phyloP scores from a whole-genome alignment of 2,329 filamentous ascomycete species.

The Macroventuria anomochaeta region DNA sequence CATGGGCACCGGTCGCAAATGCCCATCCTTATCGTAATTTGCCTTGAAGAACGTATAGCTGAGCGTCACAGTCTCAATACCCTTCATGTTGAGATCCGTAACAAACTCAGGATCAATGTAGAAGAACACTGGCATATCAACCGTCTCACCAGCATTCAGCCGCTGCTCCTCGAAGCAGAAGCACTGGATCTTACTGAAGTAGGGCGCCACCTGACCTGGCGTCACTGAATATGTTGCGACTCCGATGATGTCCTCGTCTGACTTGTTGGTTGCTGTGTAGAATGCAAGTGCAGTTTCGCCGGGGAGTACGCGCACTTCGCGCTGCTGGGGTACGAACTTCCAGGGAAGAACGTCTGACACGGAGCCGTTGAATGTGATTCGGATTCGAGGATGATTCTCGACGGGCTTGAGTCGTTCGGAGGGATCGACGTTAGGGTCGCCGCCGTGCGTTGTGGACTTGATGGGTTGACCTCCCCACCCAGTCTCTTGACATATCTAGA shows the following conservation, averaged over 20 bases:
- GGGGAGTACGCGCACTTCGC: constrained; percentile 91
- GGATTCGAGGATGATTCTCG: constrained; percentile 79
- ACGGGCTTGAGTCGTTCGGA: constrained; percentile 81
- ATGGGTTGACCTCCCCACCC: constrained; percentile 94
- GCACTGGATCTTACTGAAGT: constrained; percentile 99
- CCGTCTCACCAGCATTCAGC: constrained; percentile 91
- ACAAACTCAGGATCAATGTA: constrained; percentile 97
- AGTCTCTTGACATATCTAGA: constrained; percentile 79
- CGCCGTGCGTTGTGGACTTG: constrained; percentile 74
- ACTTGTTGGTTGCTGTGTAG: constrained; percentile 94
- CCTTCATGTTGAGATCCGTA: constrained; percentile 89
- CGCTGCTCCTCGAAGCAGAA: constrained; percentile 98
- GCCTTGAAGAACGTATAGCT: constrained; percentile 99
- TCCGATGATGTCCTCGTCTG: constrained; percentile 91
- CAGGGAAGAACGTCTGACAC: constrained; percentile 95
- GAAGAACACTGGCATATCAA: constrained; percentile 99
- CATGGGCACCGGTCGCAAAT: constrained; percentile 64
- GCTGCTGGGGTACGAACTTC: constrained; percentile 97
- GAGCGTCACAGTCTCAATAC: constrained; percentile 92
- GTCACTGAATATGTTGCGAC: constrained; percentile 98
- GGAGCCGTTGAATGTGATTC: constrained; percentile 94
- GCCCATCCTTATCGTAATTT: constrained; percentile 81
- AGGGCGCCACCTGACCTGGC: constrained; percentile 91
- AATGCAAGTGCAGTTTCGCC: constrained; percentile 97
- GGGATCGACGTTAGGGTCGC: constrained; percentile 65